phyloP scores from a whole-genome alignment of 352 stramenopile species.

The Globisporangium uncinulatum region DNA sequence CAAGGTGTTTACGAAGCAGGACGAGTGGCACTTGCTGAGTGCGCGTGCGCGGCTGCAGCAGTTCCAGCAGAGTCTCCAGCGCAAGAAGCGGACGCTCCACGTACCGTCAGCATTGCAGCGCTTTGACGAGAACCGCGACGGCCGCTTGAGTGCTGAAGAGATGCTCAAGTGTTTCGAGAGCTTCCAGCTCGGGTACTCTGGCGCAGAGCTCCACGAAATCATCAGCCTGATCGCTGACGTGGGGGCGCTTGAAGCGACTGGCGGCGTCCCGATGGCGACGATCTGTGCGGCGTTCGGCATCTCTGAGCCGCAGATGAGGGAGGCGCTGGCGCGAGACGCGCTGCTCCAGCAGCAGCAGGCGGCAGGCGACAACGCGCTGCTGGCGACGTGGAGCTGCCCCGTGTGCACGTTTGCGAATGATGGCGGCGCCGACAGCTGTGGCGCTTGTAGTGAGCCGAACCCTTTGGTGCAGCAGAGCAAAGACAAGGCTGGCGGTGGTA shows the following conservation, averaged over 20 bases:
- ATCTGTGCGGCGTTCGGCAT: constrained; percentile 71
- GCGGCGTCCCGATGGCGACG: constrained; percentile 55
- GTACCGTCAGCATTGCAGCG: constrained; percentile 51
- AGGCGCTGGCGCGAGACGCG: constrained; percentile 44
- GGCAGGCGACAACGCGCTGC: not conserved
- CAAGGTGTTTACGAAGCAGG: constrained; percentile 96
- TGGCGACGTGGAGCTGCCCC: constrained; percentile 48
- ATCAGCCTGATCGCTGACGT: constrained; percentile 68
- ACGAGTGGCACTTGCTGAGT: constrained; percentile 94
- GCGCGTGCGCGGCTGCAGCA: constrained; percentile 79
- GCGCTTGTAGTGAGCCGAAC: constrained; percentile 59
- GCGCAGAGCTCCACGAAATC: constrained; percentile 79
- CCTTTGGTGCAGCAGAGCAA: constrained; percentile 27
- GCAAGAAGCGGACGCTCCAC: constrained; percentile 49
- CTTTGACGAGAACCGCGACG: constrained; percentile 73
- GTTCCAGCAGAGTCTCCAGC: constrained; percentile 72
- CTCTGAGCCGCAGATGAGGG: constrained; percentile 41
- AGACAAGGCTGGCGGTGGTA: constrained; percentile 10
- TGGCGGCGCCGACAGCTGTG: constrained; percentile 26
- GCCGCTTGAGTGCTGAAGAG: constrained; percentile 56
- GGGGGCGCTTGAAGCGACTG: constrained; percentile 29
- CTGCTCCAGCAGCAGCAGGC: constrained; percentile 15
- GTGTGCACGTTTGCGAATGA: constrained; percentile 84
- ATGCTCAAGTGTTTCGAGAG: constrained; percentile 82
- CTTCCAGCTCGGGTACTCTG: constrained; percentile 80